Percentiles rank a stretch among this genome's conserved stretches.
Evolutionary conservation across 306 rosid species (phyloP).

Genomic region (Senna siamea): DNA sequence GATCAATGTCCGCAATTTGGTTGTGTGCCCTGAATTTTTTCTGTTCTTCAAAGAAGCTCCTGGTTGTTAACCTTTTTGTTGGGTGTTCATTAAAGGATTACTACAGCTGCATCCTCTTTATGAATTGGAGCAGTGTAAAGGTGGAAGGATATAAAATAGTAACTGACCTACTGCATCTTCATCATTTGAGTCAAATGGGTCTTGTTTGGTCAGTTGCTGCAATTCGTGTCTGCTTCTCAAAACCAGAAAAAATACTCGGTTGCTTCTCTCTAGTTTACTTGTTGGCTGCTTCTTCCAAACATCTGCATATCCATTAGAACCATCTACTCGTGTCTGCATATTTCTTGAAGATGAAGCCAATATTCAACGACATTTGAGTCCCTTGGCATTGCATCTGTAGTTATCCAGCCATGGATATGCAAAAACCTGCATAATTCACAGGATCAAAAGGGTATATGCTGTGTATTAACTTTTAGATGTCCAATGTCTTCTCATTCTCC

Average conservation of each 20-base stretch:
- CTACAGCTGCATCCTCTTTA: conserved; percentile 36
- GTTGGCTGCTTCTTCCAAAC: conserved; percentile 38
- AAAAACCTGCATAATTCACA: conserved; percentile 1
- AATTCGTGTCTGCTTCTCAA: conserved; percentile 34
- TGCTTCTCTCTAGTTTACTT: conserved; percentile 30
- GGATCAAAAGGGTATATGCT: conserved; percentile 12
- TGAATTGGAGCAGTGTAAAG: conserved; percentile 40
- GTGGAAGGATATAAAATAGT: conserved; percentile 39
- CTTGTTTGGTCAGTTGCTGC: conserved; percentile 33
- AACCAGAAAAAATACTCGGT: conserved; percentile 8
- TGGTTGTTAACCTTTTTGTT: conserved; percentile 45
- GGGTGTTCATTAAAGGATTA: conserved; percentile 50
- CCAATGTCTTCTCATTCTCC: conserved; percentile 28
- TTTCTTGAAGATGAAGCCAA: conserved; percentile 31
- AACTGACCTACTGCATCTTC: conserved; percentile 48
- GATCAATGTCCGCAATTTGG: conserved; percentile 47
- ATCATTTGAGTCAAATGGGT: conserved; percentile 32
- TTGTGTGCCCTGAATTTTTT: conserved; percentile 44
- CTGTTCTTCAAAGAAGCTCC: conserved; percentile 52
- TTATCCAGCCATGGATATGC: conserved; percentile 19
- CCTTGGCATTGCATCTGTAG: conserved; percentile 8
- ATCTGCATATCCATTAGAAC: conserved; percentile 37
- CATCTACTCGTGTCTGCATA: conserved; percentile 28
- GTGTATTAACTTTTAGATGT: too few species aligned
- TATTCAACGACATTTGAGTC: conserved; percentile 26